Evolutionary conservation across 306 rosid species (phyloP).

Genomic region (Cicer arietinum): DNA sequence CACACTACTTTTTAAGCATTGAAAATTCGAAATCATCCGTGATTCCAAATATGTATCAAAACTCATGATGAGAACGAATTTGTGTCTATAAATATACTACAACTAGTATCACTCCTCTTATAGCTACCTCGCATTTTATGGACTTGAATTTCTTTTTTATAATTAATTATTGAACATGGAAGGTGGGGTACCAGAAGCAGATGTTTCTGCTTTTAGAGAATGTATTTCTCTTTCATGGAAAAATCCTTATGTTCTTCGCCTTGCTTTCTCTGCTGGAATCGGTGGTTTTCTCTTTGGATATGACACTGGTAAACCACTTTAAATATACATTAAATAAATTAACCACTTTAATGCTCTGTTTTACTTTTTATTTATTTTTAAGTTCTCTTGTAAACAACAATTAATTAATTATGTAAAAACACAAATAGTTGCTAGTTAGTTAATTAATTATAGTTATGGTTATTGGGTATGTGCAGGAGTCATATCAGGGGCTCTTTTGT

Average conservation of each 20-base stretch:
- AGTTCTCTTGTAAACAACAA: no score
- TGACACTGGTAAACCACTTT: conserved; percentile 44
- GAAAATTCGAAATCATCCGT: conserved; percentile 33
- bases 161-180: conserved; percentile 39
- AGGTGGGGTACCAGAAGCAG: conserved; percentile 56
- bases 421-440: background rate
- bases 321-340: background rate
- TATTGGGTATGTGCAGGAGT: conserved; percentile 57
- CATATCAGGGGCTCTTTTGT: conserved; percentile 70
- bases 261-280: conserved; percentile 61
- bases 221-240: conserved; percentile 51
- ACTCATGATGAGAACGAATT: conserved; percentile 6
- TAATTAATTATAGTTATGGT: background rate
- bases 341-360: background rate
- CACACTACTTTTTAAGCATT: background rate
- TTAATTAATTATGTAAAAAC: background rate
- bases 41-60: conserved; percentile 29
- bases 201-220: conserved; percentile 57
- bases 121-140: background rate
- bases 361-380: background rate
- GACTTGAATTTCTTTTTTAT: background rate
- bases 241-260: conserved; percentile 58
- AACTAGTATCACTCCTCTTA: background rate
- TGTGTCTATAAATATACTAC: conserved; percentile 47
- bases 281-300: conserved; percentile 63